Percentiles rank a stretch among this genome's conserved stretches.
These are phyloP conservation scores for Pholiota molesta DNA, from an alignment of 768 basidiomycete genomes.

Conservation along the genomic window DNA sequence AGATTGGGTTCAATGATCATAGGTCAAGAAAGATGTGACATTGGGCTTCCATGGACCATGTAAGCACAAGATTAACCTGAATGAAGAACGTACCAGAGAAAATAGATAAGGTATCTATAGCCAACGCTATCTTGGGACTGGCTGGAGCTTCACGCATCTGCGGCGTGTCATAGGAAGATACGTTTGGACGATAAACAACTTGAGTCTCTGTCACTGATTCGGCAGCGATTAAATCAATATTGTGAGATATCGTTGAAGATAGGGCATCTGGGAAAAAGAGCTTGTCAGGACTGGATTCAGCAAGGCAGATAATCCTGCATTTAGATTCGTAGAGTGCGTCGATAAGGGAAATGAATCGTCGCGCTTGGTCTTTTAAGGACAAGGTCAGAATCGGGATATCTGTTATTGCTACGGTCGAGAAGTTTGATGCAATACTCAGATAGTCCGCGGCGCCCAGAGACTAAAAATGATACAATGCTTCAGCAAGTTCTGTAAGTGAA, in stretches of 20 bases:
- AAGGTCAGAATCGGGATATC: constrained; percentile 52
- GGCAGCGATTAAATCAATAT: constrained; percentile 44
- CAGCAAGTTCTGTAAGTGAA: neutral
- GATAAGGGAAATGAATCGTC: constrained; percentile 61
- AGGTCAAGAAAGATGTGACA: neutral
- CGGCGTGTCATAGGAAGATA: constrained; percentile 51
- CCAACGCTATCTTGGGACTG: constrained; percentile 10
- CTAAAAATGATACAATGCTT: constrained; percentile 3
- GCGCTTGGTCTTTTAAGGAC: constrained; percentile 58
- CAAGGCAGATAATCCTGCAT: constrained; percentile 40
- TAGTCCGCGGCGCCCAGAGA: constrained; percentile 61
- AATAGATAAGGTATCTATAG: constrained; percentile 51
- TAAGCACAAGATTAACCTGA: neutral
- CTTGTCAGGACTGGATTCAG: constrained; percentile 40
- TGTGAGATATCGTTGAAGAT: constrained; percentile 1
- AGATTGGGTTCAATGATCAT: neutral
- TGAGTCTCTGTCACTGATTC: constrained; percentile 52
- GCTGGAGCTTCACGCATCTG: constrained; percentile 27
- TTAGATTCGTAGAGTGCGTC: constrained; percentile 60
- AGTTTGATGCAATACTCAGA: constrained; percentile 52
- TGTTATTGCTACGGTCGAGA: constrained; percentile 36
- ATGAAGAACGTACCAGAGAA: constrained; percentile 41
- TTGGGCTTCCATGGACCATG: neutral
- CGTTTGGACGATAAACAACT: constrained; percentile 56
- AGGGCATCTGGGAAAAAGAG: constrained; percentile 60